These are phyloP conservation scores for Nicotiana undulata DNA, from an alignment of 257 asterid species.

Conservation along the genomic window DNA sequence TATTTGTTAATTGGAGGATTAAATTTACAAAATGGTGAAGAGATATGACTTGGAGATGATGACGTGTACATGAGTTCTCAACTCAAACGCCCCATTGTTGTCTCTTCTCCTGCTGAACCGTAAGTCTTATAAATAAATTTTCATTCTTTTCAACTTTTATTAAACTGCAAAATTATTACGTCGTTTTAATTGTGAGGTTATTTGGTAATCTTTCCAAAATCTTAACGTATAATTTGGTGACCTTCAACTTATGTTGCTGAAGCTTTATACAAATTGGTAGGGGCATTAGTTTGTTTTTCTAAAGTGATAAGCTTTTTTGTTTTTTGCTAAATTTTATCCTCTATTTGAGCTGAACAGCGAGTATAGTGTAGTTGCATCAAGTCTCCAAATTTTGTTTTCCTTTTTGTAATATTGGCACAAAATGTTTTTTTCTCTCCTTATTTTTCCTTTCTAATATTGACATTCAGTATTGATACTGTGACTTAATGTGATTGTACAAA, in stretches of 20 bases:
- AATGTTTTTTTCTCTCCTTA: background rate
- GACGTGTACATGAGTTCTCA: constrained; percentile 45
- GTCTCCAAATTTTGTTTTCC: background rate
- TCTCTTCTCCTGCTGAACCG: constrained; percentile 52
- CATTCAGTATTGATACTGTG: background rate
- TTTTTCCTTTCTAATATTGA: background rate
- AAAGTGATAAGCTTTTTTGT: background rate
- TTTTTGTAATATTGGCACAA: background rate
- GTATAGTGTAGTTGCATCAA: background rate
- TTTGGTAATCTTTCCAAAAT: background rate
- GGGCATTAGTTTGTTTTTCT: background rate
- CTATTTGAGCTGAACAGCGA: background rate
- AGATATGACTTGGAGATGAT: constrained; percentile 37
- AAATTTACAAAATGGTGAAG: constrained; percentile 44
- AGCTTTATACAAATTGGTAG: background rate
- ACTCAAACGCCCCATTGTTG: constrained; percentile 40
- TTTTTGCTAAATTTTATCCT: background rate
- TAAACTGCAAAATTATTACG: background rate
- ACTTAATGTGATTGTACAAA: background rate
- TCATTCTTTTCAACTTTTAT: background rate
- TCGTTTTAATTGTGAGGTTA: background rate
- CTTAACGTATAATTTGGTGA: background rate
- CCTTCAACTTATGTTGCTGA: background rate
- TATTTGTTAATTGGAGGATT: constrained; percentile 28
- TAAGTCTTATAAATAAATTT: constrained; percentile 17